Evolutionary conservation across 768 basidiomycete species (phyloP).

Genomic region (Clavulina sp.): DNA sequence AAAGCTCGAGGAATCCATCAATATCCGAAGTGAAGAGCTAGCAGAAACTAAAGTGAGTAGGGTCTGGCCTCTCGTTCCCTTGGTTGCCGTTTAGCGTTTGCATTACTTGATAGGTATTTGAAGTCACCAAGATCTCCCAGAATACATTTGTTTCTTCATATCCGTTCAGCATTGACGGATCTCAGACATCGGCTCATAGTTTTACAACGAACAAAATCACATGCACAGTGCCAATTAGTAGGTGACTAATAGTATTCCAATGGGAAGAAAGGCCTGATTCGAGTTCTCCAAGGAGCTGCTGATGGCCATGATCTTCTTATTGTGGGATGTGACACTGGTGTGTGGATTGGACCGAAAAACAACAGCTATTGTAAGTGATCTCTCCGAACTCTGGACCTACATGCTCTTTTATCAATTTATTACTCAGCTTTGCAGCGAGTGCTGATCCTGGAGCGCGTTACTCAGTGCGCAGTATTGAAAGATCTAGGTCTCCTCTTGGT

Average conservation of each 20-base stretch:
- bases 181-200: background rate
- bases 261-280: background rate
- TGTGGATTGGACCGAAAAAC: constrained; percentile 85
- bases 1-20: constrained; percentile 78
- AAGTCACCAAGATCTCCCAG: constrained; percentile 80
- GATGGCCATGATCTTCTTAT: constrained; percentile 79
- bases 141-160: constrained; percentile 77
- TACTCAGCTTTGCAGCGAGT: constrained; percentile 72
- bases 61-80: background rate
- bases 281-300: constrained; percentile 55
- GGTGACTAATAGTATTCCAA: constrained; percentile 8
- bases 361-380: constrained; percentile 55
- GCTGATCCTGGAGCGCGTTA: constrained; percentile 81
- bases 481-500: constrained; percentile 95
- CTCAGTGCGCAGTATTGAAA: constrained; percentile 88
- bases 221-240: constrained; percentile 85
- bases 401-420: background rate
- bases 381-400: constrained; percentile 1
- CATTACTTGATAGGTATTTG: constrained; percentile 20
- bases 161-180: too few relatives aligned
- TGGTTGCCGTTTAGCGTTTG: too few relatives aligned
- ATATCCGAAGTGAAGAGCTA: constrained; percentile 66
- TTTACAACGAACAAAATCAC: constrained; percentile 63
- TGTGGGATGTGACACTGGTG: constrained; percentile 86
- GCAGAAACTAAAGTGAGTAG: constrained; percentile 58